Evolutionary conservation across 306 rosid genomes (phyloP), one percentile per base, ranked within the genome.

Genomic region (Coriaria nepalensis): DNA sequence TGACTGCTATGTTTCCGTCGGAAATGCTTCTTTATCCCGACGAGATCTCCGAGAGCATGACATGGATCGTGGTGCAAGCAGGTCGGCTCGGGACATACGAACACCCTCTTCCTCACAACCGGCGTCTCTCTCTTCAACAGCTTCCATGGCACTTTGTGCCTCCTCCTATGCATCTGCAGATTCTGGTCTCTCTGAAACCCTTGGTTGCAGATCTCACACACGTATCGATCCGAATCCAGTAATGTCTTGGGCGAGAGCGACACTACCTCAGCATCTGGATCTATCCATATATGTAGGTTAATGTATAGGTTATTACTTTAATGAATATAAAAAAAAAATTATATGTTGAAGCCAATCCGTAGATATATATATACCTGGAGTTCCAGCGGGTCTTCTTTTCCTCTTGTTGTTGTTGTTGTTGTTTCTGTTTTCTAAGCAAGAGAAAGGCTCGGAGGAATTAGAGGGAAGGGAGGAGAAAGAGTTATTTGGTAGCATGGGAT

Each of bases 211-310:
- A 90, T 90, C 98, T 90, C 98, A 36, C 98, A 90, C 38, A 90
- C 94, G 47, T 90, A 90, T 6, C 98, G 93, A 77, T 90, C 98
- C 46, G 98, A 90, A 75, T 90, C 98, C 67, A 90, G 58, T 8
- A 90, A 47, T 10, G 98, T 90, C 68, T 90, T 85, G 0, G 98
- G 98, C 6, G 98, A 90, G 4, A 90, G 81, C 0, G 98, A 90
- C 68, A 90, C 98, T 60, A 90, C 98, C 55, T 90, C 98, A 13
- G 98, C 98, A 63, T 90, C 98, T 33, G 98, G 98, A 90, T 90
- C 97, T 92, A 53, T 40, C 5, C n/a, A 20, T 13, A 12, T 13
- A n/a, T 20, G 3, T n/a, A n/a, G n/a, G n/a, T 20, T 20, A 20
- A 20, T 3, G 3, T 20, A 20, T 1, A 20, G 1, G 29, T 20